Evolutionary conservation across 2,329 filamentous ascomycete species (phyloP).

Genomic region (Drechslerella stenobrocha): DNA sequence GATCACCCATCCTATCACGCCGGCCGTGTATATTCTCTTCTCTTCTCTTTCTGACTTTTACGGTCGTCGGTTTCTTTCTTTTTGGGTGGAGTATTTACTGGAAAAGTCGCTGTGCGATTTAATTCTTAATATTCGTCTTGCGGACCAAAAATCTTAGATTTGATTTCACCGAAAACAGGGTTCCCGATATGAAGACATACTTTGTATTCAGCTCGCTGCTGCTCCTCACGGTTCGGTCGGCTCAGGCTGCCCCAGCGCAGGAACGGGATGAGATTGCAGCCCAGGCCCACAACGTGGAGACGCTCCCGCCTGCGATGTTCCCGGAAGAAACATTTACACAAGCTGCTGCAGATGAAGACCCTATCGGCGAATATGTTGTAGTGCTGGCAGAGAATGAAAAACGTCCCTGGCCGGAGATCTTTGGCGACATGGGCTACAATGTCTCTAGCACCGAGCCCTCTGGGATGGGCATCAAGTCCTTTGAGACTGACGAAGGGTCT

Average conservation of each 20-base stretch:
- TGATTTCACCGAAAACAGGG: background rate
- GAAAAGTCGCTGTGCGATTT: slow-evolving; percentile 33
- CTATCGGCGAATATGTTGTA: slow-evolving; percentile 49
- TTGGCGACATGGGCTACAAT: slow-evolving; percentile 50
- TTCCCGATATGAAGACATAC: slow-evolving; percentile 34
- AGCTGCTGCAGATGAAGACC: slow-evolving; percentile 12
- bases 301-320: slow-evolving; percentile 26
- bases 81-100: too few species aligned
- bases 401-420: slow-evolving; percentile 48
- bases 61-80: background rate
- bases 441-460: slow-evolving; percentile 24
- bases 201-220: slow-evolving; percentile 15
- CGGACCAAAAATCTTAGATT: background rate
- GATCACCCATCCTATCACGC: slow-evolving; percentile 17
- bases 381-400: slow-evolving; percentile 50
- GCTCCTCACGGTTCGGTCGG: background rate
- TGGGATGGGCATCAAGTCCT: background rate
- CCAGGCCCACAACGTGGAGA: slow-evolving; percentile 18
- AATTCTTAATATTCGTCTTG: slow-evolving; percentile 4
- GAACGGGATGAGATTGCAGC: slow-evolving; percentile 15
- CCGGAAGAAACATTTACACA: background rate
- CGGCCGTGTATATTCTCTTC: slow-evolving; percentile 22
- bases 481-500: slow-evolving; percentile 26
- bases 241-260: background rate
- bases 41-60: background rate